Base-by-base conservation (phyloP, 208 protist species). In the Leptomonas pyrrhocoris region DNA sequence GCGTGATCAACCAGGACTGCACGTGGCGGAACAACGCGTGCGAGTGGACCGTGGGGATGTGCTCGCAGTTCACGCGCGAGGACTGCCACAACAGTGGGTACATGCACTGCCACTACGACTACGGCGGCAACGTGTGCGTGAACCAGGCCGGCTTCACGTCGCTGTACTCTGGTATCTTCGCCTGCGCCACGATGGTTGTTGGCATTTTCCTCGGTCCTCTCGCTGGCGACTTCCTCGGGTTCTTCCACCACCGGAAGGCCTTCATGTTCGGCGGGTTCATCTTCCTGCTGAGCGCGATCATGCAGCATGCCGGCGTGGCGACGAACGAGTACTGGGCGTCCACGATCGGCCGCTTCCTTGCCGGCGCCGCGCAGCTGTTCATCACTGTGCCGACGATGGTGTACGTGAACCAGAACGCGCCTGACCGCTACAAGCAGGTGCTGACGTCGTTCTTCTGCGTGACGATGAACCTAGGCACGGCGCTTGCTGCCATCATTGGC, bases 371-470 rank as follows among this genome's bases (percentile, higher is more conserved):
- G 2, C 54, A 90, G 42, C 82, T 85, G 46, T n/a, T 90, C 34
- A 54, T 87, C 27, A 78, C 70, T 46, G 81, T 89, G 55, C 75
- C 79, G 0, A 74, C 70, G 27, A 85, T 87, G 48, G 88, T 93
- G 83, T 94, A 90, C 65, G 81, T 92, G 34, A 71, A 78, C 43
- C 53, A 92, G 68, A 89, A 89, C 55, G 86, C 79, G 21, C 80
- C 79, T 28, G 74, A 77, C 36, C 81, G 83, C 54, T 80, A 84
- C 77, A 68, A 28, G 31, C 48, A 82, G 30, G 69, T 83, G 69
- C 78, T 89, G 50, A 87, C 84, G 72, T 81, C 89, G n/a, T 25
- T 94, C 43, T 93, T 92, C 70, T 83, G 90, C 62, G 68, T 93
- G 21, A 89, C 85, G 67, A 83, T 66, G 4, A 94, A 84, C 46